These are phyloP conservation scores for Castanospermum australe DNA, from an alignment of 306 rosid species.

Conservation along the genomic window DNA sequence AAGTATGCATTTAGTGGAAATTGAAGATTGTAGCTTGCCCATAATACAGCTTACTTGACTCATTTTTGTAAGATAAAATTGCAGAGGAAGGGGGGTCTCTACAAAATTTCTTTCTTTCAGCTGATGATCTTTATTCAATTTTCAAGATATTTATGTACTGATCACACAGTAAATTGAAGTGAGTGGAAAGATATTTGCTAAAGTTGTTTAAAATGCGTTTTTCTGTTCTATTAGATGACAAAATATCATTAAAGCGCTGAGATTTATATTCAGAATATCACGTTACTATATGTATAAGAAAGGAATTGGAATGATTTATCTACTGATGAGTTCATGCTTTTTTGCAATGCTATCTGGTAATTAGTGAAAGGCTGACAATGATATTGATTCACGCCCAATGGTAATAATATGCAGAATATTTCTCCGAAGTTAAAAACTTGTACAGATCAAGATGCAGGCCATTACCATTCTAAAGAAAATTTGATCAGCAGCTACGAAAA, in stretches of 20 bases:
- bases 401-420: constrained; percentile 18
- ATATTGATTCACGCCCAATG: not conserved
- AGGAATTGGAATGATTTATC: not conserved
- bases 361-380: not conserved
- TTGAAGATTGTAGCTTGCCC: not conserved
- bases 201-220: not conserved
- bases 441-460: constrained; percentile 23
- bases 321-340: not conserved
- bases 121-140: not conserved
- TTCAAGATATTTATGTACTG: constrained; percentile 9
- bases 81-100: not conserved
- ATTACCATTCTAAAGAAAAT: not conserved
- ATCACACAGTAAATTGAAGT: not conserved
- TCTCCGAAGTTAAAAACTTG: constrained; percentile 13
- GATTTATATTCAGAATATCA: not conserved
- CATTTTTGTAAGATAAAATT: not conserved
- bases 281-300: not conserved
- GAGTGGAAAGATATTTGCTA: not conserved
- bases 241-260: not conserved
- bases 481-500: constrained; percentile 8
- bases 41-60: not conserved
- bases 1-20: not conserved
- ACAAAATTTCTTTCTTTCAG: not conserved
- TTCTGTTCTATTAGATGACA: not conserved
- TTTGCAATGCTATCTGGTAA: not conserved